Conservation (phyloP, 805 yeast genomes). For the Lipomyces kockii region DNA sequence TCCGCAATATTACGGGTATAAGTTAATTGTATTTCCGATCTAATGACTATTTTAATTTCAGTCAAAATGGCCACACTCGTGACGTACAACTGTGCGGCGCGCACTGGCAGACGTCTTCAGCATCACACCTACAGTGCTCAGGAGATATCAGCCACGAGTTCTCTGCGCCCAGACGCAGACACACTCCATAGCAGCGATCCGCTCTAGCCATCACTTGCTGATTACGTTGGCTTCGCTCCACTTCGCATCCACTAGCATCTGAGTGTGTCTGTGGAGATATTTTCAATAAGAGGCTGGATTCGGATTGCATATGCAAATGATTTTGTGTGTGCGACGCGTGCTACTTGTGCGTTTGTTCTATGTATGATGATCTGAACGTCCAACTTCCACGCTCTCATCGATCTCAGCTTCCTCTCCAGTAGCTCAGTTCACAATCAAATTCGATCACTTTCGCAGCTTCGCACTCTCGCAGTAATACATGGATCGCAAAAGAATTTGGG, state of each 20-base stretch:
- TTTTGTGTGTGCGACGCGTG: neutral
- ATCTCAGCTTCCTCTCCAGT: neutral
- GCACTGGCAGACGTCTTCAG: neutral
- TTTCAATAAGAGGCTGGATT: neutral
- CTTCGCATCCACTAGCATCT: neutral
- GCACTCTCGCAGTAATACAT: conserved; percentile 6
- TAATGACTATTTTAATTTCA: no score
- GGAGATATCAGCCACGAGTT: neutral
- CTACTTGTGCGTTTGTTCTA: neutral
- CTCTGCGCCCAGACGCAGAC: no score
- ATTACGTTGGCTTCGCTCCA: no score
- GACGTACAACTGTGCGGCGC: no score
- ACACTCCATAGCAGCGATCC: neutral
- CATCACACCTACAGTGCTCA: neutral
- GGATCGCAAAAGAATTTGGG: conserved; percentile 46
- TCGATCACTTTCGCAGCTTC: neutral
- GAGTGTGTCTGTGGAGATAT: neutral
- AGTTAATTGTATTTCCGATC: no score
- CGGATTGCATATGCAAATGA: neutral
- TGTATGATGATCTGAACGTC: neutral
- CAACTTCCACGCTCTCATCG: neutral
- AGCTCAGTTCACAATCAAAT: neutral
- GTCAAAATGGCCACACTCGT: no score
- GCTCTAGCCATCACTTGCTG: neutral
- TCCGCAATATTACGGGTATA: no score